Percentiles rank a stretch among this genome's conserved stretches.
Conservation (phyloP, 2,329 filamentous ascomycete genomes). For the Alternaria atra region DNA sequence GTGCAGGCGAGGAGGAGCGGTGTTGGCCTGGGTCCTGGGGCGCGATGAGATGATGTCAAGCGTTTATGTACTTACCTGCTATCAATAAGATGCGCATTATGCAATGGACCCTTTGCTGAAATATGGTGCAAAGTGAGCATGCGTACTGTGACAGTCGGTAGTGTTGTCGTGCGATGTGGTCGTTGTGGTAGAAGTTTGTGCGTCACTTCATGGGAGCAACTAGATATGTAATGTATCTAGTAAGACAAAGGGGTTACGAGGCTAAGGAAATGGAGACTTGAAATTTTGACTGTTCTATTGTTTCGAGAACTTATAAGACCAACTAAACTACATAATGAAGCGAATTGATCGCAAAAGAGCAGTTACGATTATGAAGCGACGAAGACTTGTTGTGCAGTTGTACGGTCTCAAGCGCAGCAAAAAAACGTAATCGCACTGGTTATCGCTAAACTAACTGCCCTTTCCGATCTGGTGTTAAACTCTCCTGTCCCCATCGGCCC, state of each 20-base stretch:
- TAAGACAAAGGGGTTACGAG: too few species aligned
- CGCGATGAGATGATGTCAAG: conserved; percentile 58
- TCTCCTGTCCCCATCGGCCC: neutral
- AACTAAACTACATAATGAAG: neutral
- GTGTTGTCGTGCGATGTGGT: too few species aligned
- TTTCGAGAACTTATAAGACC: neutral
- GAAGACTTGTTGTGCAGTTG: neutral
- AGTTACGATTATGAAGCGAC: neutral
- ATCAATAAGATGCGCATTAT: neutral
- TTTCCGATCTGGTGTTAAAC: neutral
- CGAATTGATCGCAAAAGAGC: neutral
- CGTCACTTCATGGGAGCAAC: too few species aligned
- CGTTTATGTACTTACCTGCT: neutral
- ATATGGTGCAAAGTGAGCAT: too few species aligned
- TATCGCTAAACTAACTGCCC: neutral
- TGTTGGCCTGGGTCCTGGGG: conserved; percentile 68
- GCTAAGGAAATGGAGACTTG: too few species aligned
- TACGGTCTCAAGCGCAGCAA: neutral
- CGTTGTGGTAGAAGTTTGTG: too few species aligned
- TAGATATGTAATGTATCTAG: too few species aligned
- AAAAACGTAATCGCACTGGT: neutral
- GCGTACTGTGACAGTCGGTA: too few species aligned
- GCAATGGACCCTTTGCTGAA: too few species aligned
- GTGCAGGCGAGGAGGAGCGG: conserved; percentile 74
- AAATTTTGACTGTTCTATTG: neutral